Evolutionary conservation across 1,284 basidiomycete species (phyloP).

Genomic region (Neonothopanus nambi): DNA sequence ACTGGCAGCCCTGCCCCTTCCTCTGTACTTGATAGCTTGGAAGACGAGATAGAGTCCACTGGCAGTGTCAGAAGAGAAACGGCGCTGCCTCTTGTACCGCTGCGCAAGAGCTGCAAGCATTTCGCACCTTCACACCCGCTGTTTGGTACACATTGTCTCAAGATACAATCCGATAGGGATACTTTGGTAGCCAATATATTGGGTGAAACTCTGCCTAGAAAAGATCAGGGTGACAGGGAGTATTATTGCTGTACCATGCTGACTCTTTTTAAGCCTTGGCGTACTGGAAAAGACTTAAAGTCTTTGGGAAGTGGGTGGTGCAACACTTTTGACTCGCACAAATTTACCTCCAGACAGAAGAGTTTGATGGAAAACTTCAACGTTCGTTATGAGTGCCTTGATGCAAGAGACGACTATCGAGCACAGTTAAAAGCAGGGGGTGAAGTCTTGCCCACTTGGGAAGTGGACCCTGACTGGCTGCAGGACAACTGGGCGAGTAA

Average conservation of each 20-base stretch:
- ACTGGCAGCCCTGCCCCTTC: no score
- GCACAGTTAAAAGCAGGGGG: neutral
- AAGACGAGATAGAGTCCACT: no score
- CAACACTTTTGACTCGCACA: no score
- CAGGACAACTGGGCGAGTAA: neutral
- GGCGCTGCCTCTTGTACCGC: no score
- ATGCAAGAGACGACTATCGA: constrained; percentile 1
- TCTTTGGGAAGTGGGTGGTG: no score
- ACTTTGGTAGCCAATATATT: neutral
- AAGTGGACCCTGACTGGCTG: neutral
- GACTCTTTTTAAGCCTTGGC: constrained; percentile 19
- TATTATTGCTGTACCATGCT: constrained; percentile 9
- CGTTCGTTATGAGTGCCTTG: neutral
- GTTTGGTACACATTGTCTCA: neutral
- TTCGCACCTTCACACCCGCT: constrained; percentile 2
- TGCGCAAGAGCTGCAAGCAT: neutral
- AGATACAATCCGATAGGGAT: neutral
- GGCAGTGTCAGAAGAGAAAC: no score
- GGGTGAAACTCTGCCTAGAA: neutral
- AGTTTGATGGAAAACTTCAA: neutral
- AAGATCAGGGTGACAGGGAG: constrained; percentile 6
- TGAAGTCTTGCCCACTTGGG: neutral
- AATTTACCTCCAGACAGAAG: neutral
- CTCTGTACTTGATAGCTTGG: no score
- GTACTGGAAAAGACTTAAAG: constrained; percentile 18